These are phyloP conservation scores for Kwoniella botswanensis DNA, from an alignment of 768 basidiomycete species.

Conservation along the genomic window DNA sequence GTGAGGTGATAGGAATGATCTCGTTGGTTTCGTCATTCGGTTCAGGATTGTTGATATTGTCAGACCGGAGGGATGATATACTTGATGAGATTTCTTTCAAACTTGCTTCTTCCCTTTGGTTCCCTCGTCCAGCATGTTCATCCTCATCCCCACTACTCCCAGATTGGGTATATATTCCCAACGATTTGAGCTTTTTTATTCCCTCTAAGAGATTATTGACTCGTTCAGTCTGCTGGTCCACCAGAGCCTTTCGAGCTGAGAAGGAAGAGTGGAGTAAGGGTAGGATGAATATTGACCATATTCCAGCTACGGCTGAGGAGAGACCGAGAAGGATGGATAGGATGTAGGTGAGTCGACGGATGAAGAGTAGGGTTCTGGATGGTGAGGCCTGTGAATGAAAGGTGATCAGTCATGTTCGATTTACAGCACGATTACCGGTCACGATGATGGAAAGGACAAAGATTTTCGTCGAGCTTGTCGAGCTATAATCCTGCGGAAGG, in stretches of 20 bases:
- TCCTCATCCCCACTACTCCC: background rate
- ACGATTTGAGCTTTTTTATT: conserved; percentile 30
- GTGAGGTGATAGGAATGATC: conserved; percentile 4
- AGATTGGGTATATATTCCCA: conserved; percentile 8
- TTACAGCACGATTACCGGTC: too few species aligned
- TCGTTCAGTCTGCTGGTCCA: conserved; percentile 43
- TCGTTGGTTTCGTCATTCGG: background rate
- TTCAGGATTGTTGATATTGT: background rate
- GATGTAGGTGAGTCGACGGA: conserved; percentile 42
- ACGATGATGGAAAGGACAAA: background rate
- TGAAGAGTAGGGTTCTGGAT: conserved; percentile 25
- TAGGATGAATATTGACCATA: conserved; percentile 50
- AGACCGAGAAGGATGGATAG: conserved; percentile 48
- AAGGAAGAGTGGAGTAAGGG: conserved; percentile 55
- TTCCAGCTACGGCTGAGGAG: conserved; percentile 32
- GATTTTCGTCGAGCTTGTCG: background rate
- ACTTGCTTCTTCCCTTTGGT: conserved; percentile 1
- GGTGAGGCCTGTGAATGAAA: background rate
- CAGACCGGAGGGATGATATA: conserved; percentile 6
- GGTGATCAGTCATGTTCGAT: too few species aligned
- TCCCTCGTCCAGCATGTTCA: background rate
- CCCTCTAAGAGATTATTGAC: conserved; percentile 17
- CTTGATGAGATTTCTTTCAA: conserved; percentile 29
- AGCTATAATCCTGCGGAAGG: background rate
- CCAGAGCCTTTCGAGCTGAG: conserved; percentile 51